Base-by-base conservation (phyloP, 2,329 filamentous ascomycete species). In the Cytospora piceae region DNA sequence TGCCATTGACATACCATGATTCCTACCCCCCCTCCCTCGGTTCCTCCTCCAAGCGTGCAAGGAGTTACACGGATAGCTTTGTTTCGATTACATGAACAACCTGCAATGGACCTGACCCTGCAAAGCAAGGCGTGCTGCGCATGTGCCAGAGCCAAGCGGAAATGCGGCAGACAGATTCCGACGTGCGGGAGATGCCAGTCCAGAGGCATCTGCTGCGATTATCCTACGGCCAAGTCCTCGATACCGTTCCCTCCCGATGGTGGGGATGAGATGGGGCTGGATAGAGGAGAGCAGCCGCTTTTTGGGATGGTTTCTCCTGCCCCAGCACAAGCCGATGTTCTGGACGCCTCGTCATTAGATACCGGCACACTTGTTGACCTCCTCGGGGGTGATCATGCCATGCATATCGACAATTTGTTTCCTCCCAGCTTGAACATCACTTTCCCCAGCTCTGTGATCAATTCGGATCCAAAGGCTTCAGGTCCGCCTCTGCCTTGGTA, bases 101-200 rank as follows among this genome's bases (percentile, higher is more conserved):
- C 7, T 3, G 27, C 56, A 7, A 61, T 61, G 39, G 65, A 67
- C 7, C 58, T 64, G 51, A 67, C 65, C 1, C n/a, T 63, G 51
- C 55, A 66, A n/a, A 68, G 59, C 42, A 72, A 70, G n/a, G 70
- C 71, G 4, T 73, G 72, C 42, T 17, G 20, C 8, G 64, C 67
- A 0, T 73, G 71, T 42, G 68, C 70, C 15, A 68, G 56, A 27
- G 66, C 72, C 2, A 73, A 73, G 64, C 68, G 71, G 15, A 69
- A 58, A 58, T 73, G 71, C 60, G 68, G 64, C 8, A 70, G 62
- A 46, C 64, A 70, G 52, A 66, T 58, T 27, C 72, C 71, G 3
- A 55, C 66, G 4, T 74, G 74, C 64, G 54, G 62, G 37, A 67
- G 74, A 17, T 74, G 73, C 53, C 27, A 56, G 11, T 66, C 68